Conservation (phyloP, 306 rosid genomes). For the Comarum palustre region DNA sequence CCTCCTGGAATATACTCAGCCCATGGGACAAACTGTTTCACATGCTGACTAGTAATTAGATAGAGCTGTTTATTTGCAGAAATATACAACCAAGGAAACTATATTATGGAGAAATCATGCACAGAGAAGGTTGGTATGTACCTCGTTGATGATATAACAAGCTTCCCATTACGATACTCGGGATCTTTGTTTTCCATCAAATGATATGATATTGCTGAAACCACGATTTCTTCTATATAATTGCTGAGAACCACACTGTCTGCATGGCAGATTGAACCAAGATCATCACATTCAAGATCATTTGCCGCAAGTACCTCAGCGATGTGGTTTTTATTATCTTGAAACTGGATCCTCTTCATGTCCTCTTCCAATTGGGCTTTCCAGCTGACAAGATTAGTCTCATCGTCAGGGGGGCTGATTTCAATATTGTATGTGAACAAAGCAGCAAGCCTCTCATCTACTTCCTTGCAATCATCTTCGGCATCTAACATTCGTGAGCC, state of each 20-base stretch:
- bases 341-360: slow-evolving; percentile 59
- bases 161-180: slow-evolving; percentile 87
- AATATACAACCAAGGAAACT: background rate
- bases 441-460: slow-evolving; percentile 49
- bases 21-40: slow-evolving; percentile 84
- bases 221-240: slow-evolving; percentile 72
- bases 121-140: slow-evolving; percentile 22
- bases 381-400: slow-evolving; percentile 55
- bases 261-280: slow-evolving; percentile 59
- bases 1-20: slow-evolving; percentile 77
- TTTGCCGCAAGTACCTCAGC: slow-evolving; percentile 76
- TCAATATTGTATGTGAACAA: slow-evolving; percentile 66
- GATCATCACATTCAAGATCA: slow-evolving; percentile 80
- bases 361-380: slow-evolving; percentile 67
- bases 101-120: slow-evolving; percentile 3
- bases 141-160: slow-evolving; percentile 78
- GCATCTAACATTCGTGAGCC: slow-evolving; percentile 61
- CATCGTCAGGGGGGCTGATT: slow-evolving; percentile 70
- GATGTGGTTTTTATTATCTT: slow-evolving; percentile 87
- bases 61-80: slow-evolving; percentile 14
- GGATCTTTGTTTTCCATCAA: slow-evolving; percentile 63
- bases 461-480: slow-evolving; percentile 43
- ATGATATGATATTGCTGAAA: slow-evolving; percentile 72
- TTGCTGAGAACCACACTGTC: slow-evolving; percentile 61
- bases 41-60: slow-evolving; percentile 24